A percentile compares a stretch with the other conserved stretches of the same genome.
Evolutionary conservation across 2,329 filamentous ascomycete genomes (phyloP).

Genomic region (Claviceps purpurea): DNA sequence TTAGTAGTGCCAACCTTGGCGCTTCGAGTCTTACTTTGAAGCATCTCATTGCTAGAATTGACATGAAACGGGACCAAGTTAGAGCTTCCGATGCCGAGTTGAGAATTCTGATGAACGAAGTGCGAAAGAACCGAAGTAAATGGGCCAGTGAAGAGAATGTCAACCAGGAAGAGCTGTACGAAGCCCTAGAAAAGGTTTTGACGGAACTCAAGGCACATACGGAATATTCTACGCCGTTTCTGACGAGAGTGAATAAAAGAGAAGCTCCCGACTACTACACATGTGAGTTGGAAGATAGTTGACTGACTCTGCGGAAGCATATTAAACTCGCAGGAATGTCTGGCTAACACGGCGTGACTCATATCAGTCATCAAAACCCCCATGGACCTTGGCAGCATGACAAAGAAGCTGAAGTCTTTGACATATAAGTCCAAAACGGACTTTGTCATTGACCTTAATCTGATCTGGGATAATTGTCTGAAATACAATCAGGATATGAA

Average conservation of each 20-base stretch:
- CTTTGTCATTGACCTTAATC: conserved; percentile 81
- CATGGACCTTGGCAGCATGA: conserved; percentile 97
- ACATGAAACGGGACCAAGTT: conserved; percentile 81
- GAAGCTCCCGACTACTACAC: conserved; percentile 93
- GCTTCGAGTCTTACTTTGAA: conserved; percentile 93
- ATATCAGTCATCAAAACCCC: conserved; percentile 79
- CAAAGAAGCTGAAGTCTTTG: conserved; percentile 81
- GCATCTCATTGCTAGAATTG: conserved; percentile 90
- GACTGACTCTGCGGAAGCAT: background rate
- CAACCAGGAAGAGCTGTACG: conserved; percentile 94
- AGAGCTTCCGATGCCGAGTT: conserved; percentile 87
- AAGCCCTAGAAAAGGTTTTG: conserved; percentile 90
- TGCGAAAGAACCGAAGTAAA: conserved; percentile 94
- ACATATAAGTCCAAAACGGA: conserved; percentile 83
- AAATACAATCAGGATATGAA: conserved; percentile 87
- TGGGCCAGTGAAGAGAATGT: conserved; percentile 98
- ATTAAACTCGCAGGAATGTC: background rate
- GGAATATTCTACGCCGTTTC: conserved; percentile 91
- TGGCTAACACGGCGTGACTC: background rate
- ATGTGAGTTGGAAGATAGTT: conserved; percentile 42
- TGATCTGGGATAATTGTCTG: conserved; percentile 96
- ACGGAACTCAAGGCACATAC: conserved; percentile 95
- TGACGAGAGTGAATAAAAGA: conserved; percentile 89
- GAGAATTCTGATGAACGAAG: conserved; percentile 87
- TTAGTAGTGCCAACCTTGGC: conserved; percentile 88